These are phyloP conservation scores for Laguncularia racemosa DNA, from an alignment of 345 rosid genomes.

Conservation along the genomic window DNA sequence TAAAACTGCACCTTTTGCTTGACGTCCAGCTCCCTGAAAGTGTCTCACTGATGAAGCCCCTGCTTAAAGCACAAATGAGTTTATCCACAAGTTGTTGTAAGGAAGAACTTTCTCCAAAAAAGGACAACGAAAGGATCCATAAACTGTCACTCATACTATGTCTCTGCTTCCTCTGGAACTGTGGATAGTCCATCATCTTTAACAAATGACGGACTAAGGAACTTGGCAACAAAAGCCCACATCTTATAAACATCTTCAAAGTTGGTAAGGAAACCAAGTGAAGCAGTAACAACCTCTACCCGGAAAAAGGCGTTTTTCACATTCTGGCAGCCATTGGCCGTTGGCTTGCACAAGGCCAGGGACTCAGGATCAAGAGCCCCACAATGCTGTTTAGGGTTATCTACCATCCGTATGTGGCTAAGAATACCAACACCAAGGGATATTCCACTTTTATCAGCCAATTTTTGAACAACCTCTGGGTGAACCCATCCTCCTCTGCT, in stretches of 20 bases:
- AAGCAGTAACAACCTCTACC: conserved; percentile 62
- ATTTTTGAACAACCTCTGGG: conserved; percentile 50
- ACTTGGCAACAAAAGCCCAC: conserved; percentile 57
- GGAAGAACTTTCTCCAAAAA: conserved; percentile 9
- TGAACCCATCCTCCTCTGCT: conserved; percentile 31
- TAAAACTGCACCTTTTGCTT: conserved; percentile 12
- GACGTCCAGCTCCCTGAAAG: conserved; percentile 6
- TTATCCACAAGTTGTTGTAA: neutral
- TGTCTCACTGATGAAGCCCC: conserved; percentile 11
- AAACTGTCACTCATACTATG: conserved; percentile 14
- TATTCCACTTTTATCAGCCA: conserved; percentile 56
- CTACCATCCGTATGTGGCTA: conserved; percentile 44
- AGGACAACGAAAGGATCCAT: conserved; percentile 7
- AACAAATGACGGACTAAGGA: conserved; percentile 41
- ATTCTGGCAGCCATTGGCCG: conserved; percentile 26
- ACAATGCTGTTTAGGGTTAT: conserved; percentile 36
- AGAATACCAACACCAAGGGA: conserved; percentile 58
- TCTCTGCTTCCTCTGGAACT: conserved; percentile 37
- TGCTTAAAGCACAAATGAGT: conserved; percentile 5
- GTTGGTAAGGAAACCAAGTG: conserved; percentile 60
- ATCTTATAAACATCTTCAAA: conserved; percentile 62
- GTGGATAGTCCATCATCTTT: conserved; percentile 27
- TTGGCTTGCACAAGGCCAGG: conserved; percentile 42
- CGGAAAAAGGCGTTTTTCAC: conserved; percentile 39
- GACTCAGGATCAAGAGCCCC: conserved; percentile 36